Conservation (phyloP, 139 green algal genomes). For the Trebouxia sp. region DNA sequence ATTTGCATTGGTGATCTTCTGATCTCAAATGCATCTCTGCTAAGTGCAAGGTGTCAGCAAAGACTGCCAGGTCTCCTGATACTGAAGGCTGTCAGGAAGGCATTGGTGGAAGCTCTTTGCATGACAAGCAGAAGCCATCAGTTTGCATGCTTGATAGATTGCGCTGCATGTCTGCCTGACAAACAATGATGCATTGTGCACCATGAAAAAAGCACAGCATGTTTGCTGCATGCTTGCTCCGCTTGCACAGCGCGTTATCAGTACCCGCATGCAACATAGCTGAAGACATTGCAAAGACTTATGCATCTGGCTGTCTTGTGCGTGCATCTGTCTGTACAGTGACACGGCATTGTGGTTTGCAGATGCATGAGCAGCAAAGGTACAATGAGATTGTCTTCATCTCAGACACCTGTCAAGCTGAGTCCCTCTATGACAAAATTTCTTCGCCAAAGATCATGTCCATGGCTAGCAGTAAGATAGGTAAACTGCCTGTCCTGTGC, state of each 20-base stretch:
- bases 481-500: neutral
- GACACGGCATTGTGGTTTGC: constrained; percentile 22
- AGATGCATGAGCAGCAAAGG: constrained; percentile 72
- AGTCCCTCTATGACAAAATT: constrained; percentile 70
- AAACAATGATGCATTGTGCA: neutral
- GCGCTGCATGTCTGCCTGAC: neutral
- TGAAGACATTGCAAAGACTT: too few relatives aligned
- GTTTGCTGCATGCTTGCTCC: too few relatives aligned
- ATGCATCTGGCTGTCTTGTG: too few relatives aligned
- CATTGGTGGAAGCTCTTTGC: too few relatives aligned
- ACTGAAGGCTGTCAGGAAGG: too few relatives aligned
- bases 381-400: constrained; percentile 91
- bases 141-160: neutral
- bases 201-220: too few relatives aligned
- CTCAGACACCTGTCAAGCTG: constrained; percentile 91
- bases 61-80: too few relatives aligned
- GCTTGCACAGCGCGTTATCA: too few relatives aligned
- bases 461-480: constrained; percentile 61
- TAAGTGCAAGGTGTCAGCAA: neutral
- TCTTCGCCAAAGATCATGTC: constrained; percentile 55
- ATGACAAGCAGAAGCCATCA: too few relatives aligned
- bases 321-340: neutral
- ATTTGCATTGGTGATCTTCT: constrained; percentile 47
- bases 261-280: too few relatives aligned
- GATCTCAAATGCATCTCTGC: neutral